Evolutionary conservation across 345 rosid genomes (phyloP), one percentile per base, ranked within the genome.

Genomic region (Ceriops zippeliana): DNA sequence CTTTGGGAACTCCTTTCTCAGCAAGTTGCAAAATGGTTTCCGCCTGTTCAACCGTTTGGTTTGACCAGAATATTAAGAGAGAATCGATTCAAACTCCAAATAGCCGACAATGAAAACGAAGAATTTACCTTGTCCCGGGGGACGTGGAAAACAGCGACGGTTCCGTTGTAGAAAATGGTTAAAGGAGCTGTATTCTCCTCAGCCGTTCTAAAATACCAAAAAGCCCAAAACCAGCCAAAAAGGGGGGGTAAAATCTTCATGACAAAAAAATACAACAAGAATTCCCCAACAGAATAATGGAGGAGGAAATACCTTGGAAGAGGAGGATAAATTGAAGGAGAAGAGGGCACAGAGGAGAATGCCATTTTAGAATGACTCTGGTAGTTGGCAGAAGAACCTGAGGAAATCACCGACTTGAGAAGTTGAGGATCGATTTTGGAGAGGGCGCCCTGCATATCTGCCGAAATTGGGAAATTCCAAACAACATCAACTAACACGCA

Each of bases 151-250:
- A 88, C 86, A 5, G 87, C 60, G 26, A 95, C 97, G 9, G 74
- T 77, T 73, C 99, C 99, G 26, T 86, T 89, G 80, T 91, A 95
- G 74, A 95, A 91, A n/a, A 95, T 90, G 3, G 99, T 95, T 84
- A 95, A 59, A 6, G 99, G 96, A 68, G 85, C 84, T 0, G 86
- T 74, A 22, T 42, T 65, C 78, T 83, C 86, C 8, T 59, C 5
- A 62, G 53, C 52, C 3, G 65, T 20, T 75, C 89, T 87, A 71
- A 58, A 56, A 27, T 24, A 6, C 31, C 16, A 26, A 54, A 54
- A 22, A 21, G 2, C 49, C 49, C 17, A 42, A 13, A 27, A 5
- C 4, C 42, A 51, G 30, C 0, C 0, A 7, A 20, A 17, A 19
- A 19, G 5, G 10, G 5, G 13, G 30, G 0, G 1, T 32, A 5